A percentile compares a stretch with the other conserved stretches of the same genome.
phyloP scores from a whole-genome alignment of 2,329 filamentous ascomycete species.

The Fusarium fracticaudum region DNA sequence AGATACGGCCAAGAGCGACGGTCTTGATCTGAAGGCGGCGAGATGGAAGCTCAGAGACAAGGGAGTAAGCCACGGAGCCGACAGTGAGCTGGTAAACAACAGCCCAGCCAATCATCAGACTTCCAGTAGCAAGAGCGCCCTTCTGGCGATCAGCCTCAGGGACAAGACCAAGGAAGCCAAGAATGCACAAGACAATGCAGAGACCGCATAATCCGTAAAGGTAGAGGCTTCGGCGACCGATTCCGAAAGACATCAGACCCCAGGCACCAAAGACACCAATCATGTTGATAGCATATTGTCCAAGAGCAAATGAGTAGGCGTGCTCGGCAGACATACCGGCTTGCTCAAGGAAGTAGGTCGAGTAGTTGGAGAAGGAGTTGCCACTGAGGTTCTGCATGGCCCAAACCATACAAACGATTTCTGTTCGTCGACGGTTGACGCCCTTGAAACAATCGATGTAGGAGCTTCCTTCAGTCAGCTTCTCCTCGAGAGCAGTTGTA shows the following conservation, averaged over 20 bases:
- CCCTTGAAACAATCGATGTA: conserved; percentile 89
- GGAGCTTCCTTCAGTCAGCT: conserved; percentile 75
- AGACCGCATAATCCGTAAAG: conserved; percentile 78
- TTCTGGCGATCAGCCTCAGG: conserved; percentile 65
- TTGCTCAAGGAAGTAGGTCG: conserved; percentile 70
- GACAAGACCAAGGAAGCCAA: conserved; percentile 85
- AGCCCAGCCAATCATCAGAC: conserved; percentile 85
- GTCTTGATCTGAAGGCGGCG: conserved; percentile 90
- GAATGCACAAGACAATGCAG: conserved; percentile 80
- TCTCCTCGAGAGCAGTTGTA: conserved; percentile 82
- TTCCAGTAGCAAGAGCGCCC: conserved; percentile 79
- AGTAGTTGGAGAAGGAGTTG: conserved; percentile 72
- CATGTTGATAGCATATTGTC: conserved; percentile 78
- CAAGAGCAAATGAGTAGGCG: conserved; percentile 66
- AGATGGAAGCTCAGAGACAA: conserved; percentile 86
- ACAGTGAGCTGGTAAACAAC: conserved; percentile 87
- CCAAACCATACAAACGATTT: conserved; percentile 72
- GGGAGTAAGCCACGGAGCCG: conserved; percentile 88
- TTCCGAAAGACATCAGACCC: conserved; percentile 78
- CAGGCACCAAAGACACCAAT: conserved; percentile 83
- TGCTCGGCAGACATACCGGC: conserved; percentile 63
- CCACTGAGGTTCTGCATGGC: conserved; percentile 71
- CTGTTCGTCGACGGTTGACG: conserved; percentile 79
- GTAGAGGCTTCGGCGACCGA: conserved; percentile 81
- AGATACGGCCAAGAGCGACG: conserved; percentile 82